These are phyloP conservation scores for Jatropha curcas DNA, from an alignment of 345 rosid genomes.

Conservation along the genomic window DNA sequence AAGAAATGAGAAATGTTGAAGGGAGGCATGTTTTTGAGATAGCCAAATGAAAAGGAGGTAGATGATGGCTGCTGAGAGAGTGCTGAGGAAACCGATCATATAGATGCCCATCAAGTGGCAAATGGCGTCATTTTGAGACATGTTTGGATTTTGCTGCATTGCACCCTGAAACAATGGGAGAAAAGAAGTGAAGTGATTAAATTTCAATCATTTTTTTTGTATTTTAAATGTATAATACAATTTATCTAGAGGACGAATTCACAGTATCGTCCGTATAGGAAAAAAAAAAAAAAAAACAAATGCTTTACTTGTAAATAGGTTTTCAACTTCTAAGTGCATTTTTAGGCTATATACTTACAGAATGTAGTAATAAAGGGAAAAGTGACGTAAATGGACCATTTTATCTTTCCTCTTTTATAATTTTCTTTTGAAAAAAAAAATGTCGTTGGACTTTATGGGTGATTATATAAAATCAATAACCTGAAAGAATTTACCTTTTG, in stretches of 20 bases:
- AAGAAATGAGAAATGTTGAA: slow-evolving; percentile 41
- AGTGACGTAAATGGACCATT: too few species aligned
- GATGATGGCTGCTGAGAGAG: slow-evolving; percentile 48
- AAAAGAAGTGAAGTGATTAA: background rate
- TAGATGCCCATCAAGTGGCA: slow-evolving; percentile 57
- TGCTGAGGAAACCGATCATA: slow-evolving; percentile 51
- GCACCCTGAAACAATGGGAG: slow-evolving; percentile 33
- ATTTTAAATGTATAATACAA: too few species aligned
- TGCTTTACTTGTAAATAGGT: too few species aligned
- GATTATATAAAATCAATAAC: background rate
- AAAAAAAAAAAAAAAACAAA: too few species aligned
- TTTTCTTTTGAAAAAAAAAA: too few species aligned
- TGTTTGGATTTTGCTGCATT: background rate
- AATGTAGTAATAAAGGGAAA: too few species aligned
- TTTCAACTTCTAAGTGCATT: too few species aligned
- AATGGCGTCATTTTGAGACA: slow-evolving; percentile 25
- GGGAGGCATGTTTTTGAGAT: slow-evolving; percentile 37
- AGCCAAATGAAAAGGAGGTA: slow-evolving; percentile 45
- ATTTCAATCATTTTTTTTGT: too few species aligned
- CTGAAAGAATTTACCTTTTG: slow-evolving; percentile 30
- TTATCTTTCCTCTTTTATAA: too few species aligned
- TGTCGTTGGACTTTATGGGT: background rate
- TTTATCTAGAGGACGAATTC: too few species aligned
- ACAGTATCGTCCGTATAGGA: too few species aligned
- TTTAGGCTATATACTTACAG: too few species aligned